These are phyloP conservation scores for Mycena rosella DNA, from an alignment of 768 basidiomycete genomes.

Conservation along the genomic window DNA sequence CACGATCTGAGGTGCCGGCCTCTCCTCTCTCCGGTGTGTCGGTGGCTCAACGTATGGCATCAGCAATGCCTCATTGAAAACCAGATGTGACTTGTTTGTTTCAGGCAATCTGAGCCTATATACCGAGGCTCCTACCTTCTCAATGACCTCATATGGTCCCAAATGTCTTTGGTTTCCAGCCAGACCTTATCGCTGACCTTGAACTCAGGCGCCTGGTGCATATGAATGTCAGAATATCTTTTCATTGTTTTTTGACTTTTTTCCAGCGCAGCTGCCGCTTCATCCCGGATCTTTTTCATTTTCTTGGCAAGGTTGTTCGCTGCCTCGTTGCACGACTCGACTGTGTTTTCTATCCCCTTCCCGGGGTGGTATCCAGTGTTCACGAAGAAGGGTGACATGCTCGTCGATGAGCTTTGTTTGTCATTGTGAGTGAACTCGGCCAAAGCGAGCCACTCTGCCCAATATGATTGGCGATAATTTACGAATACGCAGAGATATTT, in stretches of 20 bases:
- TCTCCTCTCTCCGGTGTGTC: not conserved
- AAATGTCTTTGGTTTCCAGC: conserved; percentile 41
- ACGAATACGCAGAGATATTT: conserved; percentile 41
- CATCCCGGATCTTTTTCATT: too few species aligned
- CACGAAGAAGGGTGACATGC: not conserved
- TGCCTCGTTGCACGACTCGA: too few species aligned
- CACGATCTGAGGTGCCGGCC: too few species aligned
- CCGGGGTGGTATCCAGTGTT: not conserved
- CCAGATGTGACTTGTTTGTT: conserved; percentile 31
- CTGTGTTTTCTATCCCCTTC: too few species aligned
- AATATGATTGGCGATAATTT: conserved; percentile 36
- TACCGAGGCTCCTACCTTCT: conserved; percentile 37
- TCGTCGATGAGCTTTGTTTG: not conserved
- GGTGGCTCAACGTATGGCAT: conserved; percentile 44
- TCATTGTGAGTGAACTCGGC: conserved; percentile 49
- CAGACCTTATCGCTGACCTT: conserved; percentile 49
- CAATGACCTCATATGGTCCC: conserved; percentile 52
- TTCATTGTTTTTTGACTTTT: too few species aligned
- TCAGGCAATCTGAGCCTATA: not conserved
- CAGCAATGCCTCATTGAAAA: conserved; percentile 12
- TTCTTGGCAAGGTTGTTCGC: too few species aligned
- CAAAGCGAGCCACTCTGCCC: too few species aligned
- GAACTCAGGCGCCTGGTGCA: not conserved
- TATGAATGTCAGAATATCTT: not conserved
- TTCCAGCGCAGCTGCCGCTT: too few species aligned